phyloP scores from a whole-genome alignment of 768 basidiomycete species.

The Grammothele lineata region DNA sequence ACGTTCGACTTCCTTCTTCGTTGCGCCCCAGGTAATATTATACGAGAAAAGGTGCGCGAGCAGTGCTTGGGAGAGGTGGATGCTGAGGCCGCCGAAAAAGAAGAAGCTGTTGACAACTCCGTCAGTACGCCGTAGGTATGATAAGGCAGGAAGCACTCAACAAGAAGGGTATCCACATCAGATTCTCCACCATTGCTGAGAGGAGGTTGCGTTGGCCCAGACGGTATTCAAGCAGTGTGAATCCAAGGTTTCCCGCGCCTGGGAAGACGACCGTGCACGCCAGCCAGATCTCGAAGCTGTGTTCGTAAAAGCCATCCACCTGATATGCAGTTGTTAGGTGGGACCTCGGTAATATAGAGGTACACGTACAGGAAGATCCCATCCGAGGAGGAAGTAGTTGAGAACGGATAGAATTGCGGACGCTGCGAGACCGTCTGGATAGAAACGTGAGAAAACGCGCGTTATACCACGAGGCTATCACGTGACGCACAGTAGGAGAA shows the following conservation, averaged over 20 bases:
- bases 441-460: neutral
- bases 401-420: slow-evolving; percentile 53
- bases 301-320: slow-evolving; percentile 68
- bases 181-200: slow-evolving; percentile 51
- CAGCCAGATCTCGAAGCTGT: slow-evolving; percentile 71
- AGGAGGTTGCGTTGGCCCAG: slow-evolving; percentile 52
- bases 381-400: slow-evolving; percentile 66
- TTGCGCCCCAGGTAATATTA: slow-evolving; percentile 55
- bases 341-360: too few relatives aligned
- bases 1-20: slow-evolving; percentile 79
- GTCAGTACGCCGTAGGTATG: too few relatives aligned
- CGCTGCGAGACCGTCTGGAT: slow-evolving; percentile 53
- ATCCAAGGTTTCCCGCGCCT: slow-evolving; percentile 63
- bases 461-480: too few relatives aligned
- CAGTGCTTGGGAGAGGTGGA: slow-evolving; percentile 50
- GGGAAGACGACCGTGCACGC: slow-evolving; percentile 70
- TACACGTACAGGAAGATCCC: slow-evolving; percentile 38
- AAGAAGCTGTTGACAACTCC: slow-evolving; percentile 32
- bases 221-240: slow-evolving; percentile 66
- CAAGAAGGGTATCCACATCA: slow-evolving; percentile 74
- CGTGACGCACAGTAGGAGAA: slow-evolving; percentile 42
- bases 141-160: slow-evolving; percentile 33
- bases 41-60: slow-evolving; percentile 55
- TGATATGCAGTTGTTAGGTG: too few relatives aligned
- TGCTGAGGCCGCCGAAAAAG: slow-evolving; percentile 54